phyloP scores from a whole-genome alignment of 148 eudicot species.

The Hydrangea macrophylla region DNA sequence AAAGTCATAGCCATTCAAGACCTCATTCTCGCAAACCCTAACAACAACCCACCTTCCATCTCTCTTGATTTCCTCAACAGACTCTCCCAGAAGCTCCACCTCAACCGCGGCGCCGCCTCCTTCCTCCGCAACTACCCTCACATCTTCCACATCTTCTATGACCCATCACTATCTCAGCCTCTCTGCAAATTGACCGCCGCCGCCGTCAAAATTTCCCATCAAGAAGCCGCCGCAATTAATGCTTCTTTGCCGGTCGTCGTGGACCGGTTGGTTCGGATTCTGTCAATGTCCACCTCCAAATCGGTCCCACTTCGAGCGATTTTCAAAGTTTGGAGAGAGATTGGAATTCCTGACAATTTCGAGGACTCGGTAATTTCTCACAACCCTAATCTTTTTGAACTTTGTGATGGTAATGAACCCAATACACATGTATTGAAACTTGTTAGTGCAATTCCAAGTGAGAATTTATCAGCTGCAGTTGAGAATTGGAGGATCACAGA shows the following conservation, averaged over 20 bases:
- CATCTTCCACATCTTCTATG: no score
- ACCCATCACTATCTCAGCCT: no score
- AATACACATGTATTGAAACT: constrained; percentile 73
- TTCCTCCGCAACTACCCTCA: constrained; percentile 75
- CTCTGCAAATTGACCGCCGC: no score
- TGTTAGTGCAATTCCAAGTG: constrained; percentile 27
- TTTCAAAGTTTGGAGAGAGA: constrained; percentile 82
- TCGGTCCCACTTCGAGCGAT: constrained; percentile 72
- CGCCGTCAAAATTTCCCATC: constrained; percentile 31
- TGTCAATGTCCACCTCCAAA: constrained; percentile 58
- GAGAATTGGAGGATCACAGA: constrained; percentile 83
- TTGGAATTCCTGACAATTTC: constrained; percentile 85
- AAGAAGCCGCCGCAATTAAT: constrained; percentile 48
- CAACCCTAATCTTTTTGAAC: constrained; percentile 52
- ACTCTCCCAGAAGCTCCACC: constrained; percentile 74
- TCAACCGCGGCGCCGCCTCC: constrained; percentile 71
- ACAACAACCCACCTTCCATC: constrained; percentile 53
- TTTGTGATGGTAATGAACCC: constrained; percentile 59
- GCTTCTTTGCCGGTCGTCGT: constrained; percentile 37
- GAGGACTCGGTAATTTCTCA: constrained; percentile 71
- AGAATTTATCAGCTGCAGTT: constrained; percentile 43
- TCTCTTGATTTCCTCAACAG: constrained; percentile 71
- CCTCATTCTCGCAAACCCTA: constrained; percentile 55
- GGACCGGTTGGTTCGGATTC: constrained; percentile 55
- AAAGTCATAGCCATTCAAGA: no score